Evolutionary conservation across 495 filamentous ascomycete species (phyloP).

Genomic region (Thermothielavioides terrestris): DNA sequence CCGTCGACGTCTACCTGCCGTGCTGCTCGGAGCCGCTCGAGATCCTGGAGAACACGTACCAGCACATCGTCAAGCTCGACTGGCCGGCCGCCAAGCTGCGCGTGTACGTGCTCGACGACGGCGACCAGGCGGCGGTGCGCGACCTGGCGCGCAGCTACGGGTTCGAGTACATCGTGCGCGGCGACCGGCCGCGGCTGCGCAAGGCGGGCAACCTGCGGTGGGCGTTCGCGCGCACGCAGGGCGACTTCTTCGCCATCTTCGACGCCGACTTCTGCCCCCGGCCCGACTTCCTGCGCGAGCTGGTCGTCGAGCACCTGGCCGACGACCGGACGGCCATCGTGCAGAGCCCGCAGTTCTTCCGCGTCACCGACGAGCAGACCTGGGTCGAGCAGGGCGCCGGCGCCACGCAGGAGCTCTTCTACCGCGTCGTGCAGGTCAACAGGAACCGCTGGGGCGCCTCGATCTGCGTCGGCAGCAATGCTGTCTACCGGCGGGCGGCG

Average conservation of each 20-base stretch:
- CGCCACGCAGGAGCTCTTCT: constrained; percentile 28
- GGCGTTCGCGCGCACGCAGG: constrained; percentile 22
- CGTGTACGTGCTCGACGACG: constrained; percentile 25
- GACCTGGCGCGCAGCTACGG: constrained; percentile 20
- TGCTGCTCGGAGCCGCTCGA: constrained; percentile 29
- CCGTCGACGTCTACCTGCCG: constrained; percentile 28
- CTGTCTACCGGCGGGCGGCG: constrained; percentile 21
- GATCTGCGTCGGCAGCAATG: constrained; percentile 29
- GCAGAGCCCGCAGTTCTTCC: constrained; percentile 25
- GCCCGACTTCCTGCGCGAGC: constrained; percentile 21
- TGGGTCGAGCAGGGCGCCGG: constrained; percentile 31
- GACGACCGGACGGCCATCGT: constrained; percentile 25
- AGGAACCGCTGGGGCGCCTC: constrained; percentile 25
- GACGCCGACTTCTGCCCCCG: constrained; percentile 29
- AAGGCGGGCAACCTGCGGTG: constrained; percentile 29
- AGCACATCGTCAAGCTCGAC: constrained; percentile 23
- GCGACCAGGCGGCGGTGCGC: constrained; percentile 13
- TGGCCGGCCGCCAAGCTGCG: constrained; percentile 21
- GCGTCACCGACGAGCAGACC: constrained; percentile 25
- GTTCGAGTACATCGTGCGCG: constrained; percentile 27
- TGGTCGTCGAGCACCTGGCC: constrained; percentile 25
- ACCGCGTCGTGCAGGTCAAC: constrained; percentile 29
- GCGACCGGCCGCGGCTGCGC: constrained; percentile 24
- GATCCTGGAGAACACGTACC: constrained; percentile 29
- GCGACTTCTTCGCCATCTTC: constrained; percentile 29